phyloP scores from a whole-genome alignment of 192 early-diverging fungal genomes.

The Chytriomyces confervae region DNA sequence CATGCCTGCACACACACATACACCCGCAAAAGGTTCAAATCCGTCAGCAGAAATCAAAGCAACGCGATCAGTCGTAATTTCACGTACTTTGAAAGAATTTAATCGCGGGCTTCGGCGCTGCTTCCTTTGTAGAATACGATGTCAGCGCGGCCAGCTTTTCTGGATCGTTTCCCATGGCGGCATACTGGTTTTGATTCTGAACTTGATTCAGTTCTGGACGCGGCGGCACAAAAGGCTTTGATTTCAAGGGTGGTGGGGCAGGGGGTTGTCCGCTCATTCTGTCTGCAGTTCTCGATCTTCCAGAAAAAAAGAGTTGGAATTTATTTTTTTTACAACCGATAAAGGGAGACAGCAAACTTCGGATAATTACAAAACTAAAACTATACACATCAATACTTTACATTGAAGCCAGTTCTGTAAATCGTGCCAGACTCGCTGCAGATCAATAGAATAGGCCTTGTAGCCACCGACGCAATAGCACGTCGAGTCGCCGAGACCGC shows the following conservation, averaged over 20 bases:
- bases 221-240: conserved; percentile 34
- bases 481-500: no score
- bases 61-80: neutral
- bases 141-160: conserved; percentile 5
- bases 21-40: neutral
- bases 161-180: conserved; percentile 21
- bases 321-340: no score
- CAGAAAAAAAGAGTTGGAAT: no score
- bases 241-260: conserved; percentile 5
- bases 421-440: no score
- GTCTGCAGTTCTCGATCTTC: no score
- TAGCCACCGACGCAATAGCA: no score
- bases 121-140: conserved; percentile 18
- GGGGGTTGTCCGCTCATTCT: conserved; percentile 3
- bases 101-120: conserved; percentile 23
- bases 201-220: neutral
- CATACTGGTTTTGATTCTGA: conserved; percentile 16
- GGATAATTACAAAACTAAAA: no score
- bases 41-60: neutral
- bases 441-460: no score
- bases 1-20: neutral
- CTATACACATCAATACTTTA: no score
- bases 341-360: no score
- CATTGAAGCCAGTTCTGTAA: no score
- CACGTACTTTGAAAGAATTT: conserved; percentile 6